These are phyloP conservation scores for Saitozyma sp. DNA, from an alignment of 768 basidiomycete species.

Conservation along the genomic window DNA sequence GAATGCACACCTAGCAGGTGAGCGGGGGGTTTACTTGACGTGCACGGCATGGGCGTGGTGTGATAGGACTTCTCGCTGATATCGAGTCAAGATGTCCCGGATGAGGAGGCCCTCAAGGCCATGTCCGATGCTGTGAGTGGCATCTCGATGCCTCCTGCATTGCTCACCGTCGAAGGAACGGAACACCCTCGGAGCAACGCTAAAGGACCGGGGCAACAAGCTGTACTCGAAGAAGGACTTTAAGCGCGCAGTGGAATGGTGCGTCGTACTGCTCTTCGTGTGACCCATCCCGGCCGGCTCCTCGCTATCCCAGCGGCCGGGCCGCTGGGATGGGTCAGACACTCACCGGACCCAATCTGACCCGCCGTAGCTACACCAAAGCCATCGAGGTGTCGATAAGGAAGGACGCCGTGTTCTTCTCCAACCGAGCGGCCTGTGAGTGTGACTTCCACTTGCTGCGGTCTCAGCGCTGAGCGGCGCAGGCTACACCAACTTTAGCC, in stretches of 20 bases:
- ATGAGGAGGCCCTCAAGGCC: conserved; percentile 40
- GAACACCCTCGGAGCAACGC: conserved; percentile 60
- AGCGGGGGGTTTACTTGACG: conserved; percentile 3
- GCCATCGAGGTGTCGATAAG: conserved; percentile 56
- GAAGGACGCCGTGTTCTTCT: conserved; percentile 89
- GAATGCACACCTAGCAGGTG: conserved; percentile 31
- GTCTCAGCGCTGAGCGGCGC: neutral
- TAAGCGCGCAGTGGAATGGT: conserved; percentile 53
- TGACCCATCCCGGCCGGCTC: neutral
- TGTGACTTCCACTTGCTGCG: conserved; percentile 15
- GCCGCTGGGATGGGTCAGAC: neutral
- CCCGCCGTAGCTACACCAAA: conserved; percentile 53
- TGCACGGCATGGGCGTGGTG: neutral
- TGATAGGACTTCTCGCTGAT: neutral
- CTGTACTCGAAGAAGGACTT: conserved; percentile 56
- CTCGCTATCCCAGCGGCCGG: neutral
- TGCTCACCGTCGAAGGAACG: conserved; percentile 14
- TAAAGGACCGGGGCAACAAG: conserved; percentile 57
- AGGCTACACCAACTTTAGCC: conserved; percentile 90
- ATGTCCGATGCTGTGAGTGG: conserved; percentile 36
- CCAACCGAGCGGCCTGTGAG: conserved; percentile 94
- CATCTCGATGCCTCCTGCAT: conserved; percentile 41
- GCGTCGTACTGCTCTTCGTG: conserved; percentile 2
- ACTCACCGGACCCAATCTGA: neutral
- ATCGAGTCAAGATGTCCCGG: conserved; percentile 31